Conservation (phyloP, 140 eudicot genomes). For the Ambrosia hybrid region DNA sequence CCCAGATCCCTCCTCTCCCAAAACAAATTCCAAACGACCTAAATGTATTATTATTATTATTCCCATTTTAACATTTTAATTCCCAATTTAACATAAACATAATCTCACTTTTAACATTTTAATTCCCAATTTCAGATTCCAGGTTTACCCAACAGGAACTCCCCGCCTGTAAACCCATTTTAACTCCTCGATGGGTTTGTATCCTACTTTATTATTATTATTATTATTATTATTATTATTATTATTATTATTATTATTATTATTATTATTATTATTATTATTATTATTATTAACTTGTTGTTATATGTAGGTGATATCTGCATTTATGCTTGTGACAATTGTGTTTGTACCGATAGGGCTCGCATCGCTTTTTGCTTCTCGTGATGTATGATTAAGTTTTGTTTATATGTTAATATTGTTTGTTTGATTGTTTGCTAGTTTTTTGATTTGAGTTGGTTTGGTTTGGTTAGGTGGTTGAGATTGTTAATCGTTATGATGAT, state of each 20-base stretch:
- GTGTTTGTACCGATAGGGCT: conserved; percentile 85
- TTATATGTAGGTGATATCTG: conserved; percentile 66
- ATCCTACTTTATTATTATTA: no score
- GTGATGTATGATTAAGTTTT: conserved; percentile 47
- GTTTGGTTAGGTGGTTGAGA: conserved; percentile 78
- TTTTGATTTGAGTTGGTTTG: neutral
- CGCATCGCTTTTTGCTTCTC: conserved; percentile 76
- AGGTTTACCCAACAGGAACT: conserved; percentile 87
- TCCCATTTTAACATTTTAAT: neutral
- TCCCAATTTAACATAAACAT: neutral
- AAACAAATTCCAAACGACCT: conserved; percentile 82
- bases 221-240: no score
- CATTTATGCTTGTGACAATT: conserved; percentile 74
- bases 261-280: no score
- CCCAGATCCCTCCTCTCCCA: conserved; percentile 49
- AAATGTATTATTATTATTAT: conserved; percentile 44
- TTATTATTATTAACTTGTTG: no score
- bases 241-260: no score
- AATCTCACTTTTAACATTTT: neutral
- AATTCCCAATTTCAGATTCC: conserved; percentile 44
- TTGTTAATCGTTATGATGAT: conserved; percentile 78
- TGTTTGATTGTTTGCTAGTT: neutral
- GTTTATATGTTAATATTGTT: neutral
- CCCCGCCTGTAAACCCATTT: conserved; percentile 89
- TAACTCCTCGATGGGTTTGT: conserved; percentile 69